Evolutionary conservation across 352 stramenopile genomes (phyloP).

Genomic region (Elongisporangium anandrum): DNA sequence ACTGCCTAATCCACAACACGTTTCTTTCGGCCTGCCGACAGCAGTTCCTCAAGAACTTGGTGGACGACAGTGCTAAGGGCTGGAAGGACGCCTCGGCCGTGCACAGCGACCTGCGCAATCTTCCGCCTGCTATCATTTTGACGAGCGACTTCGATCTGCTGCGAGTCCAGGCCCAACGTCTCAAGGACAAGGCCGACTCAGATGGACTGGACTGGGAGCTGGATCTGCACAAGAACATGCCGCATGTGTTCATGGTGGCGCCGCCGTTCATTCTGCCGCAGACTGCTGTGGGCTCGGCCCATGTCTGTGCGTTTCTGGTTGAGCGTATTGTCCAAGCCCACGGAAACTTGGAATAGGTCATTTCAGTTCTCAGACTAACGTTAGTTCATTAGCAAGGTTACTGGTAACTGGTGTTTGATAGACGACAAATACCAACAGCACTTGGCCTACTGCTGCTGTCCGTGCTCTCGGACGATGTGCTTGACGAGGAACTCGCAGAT

Average conservation of each 20-base stretch:
- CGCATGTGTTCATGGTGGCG: conserved; percentile 59
- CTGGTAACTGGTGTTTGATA: no score
- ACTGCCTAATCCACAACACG: no score
- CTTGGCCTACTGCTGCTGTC: no score
- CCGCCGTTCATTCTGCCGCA: conserved; percentile 43
- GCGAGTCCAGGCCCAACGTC: conserved; percentile 28
- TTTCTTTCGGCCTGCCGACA: no score
- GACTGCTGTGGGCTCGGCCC: conserved; percentile 32
- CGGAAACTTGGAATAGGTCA: no score
- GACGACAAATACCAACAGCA: no score
- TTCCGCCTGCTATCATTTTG: conserved; percentile 45
- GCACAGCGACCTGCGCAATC: conserved; percentile 27
- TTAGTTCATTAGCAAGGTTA: no score
- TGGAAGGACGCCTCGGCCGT: conserved; percentile 34
- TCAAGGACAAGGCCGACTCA: conserved; percentile 23
- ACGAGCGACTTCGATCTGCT: conserved; percentile 44
- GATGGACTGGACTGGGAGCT: conserved; percentile 29
- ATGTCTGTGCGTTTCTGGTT: conserved; percentile 37
- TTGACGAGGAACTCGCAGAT: conserved; percentile 37
- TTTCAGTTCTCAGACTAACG: no score
- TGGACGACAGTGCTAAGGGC: background rate
- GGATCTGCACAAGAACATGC: conserved; percentile 49
- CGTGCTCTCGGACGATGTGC: conserved; percentile 8
- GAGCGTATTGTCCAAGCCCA: conserved; percentile 11
- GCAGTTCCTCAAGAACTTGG: no score